These are phyloP conservation scores for Didymella lethalis DNA, from an alignment of 2,329 filamentous ascomycete species.

Conservation along the genomic window DNA sequence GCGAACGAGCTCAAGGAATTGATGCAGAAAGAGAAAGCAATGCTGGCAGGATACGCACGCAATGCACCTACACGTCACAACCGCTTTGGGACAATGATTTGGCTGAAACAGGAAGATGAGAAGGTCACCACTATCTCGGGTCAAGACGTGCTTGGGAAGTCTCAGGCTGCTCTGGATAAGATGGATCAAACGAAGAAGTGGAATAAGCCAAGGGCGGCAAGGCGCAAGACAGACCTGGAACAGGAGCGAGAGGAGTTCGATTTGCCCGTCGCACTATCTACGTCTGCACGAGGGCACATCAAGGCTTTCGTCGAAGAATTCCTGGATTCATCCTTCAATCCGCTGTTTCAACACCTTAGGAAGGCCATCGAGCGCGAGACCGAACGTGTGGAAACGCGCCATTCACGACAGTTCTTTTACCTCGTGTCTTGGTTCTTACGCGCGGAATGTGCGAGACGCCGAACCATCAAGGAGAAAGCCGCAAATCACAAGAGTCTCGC, in stretches of 20 bases:
- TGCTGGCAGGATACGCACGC: constrained; percentile 78
- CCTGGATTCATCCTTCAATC: constrained; percentile 94
- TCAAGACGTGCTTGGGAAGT: constrained; percentile 80
- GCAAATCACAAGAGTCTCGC: constrained; percentile 55
- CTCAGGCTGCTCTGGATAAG: constrained; percentile 77
- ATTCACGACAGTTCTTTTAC: constrained; percentile 89
- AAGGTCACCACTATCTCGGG: constrained; percentile 88
- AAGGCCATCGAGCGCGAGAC: constrained; percentile 91
- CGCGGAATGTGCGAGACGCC: constrained; percentile 78
- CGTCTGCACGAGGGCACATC: constrained; percentile 77
- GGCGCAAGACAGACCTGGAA: constrained; percentile 52
- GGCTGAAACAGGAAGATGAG: constrained; percentile 86
- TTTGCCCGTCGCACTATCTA: constrained; percentile 72
- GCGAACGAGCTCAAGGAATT: constrained; percentile 76
- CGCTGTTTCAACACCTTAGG: constrained; percentile 79
- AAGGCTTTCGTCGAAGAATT: constrained; percentile 90
- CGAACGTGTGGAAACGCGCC: constrained; percentile 77
- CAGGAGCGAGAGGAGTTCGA: constrained; percentile 71
- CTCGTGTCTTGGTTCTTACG: constrained; percentile 91
- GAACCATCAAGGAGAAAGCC: constrained; percentile 61
- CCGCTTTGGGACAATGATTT: constrained; percentile 95
- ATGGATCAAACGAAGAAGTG: constrained; percentile 93
- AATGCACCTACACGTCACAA: constrained; percentile 87
- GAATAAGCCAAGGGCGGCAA: constrained; percentile 74
- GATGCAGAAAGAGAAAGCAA: constrained; percentile 83